Evolutionary conservation across 2,329 filamentous ascomycete species (phyloP).

Genomic region (Calonectria hawksworthii): DNA sequence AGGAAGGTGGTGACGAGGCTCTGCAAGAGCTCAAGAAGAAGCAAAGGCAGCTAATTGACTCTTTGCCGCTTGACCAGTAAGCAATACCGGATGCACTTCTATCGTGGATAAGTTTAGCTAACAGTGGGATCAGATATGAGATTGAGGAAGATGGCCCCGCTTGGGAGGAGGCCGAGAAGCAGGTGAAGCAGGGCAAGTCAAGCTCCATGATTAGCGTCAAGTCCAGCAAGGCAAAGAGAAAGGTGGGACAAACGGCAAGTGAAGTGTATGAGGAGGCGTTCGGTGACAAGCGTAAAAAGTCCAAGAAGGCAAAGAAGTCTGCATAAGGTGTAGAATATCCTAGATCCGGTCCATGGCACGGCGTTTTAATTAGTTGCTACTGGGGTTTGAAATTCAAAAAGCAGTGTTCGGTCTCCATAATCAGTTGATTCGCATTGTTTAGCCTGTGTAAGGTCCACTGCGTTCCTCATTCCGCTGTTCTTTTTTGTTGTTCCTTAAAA

Average conservation of each 20-base stretch:
- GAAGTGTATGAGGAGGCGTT: slow-evolving; percentile 75
- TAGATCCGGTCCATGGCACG: slow-evolving; percentile 40
- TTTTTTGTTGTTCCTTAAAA: background rate
- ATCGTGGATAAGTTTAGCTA: background rate
- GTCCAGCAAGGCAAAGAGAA: slow-evolving; percentile 81
- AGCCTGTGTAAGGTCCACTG: background rate
- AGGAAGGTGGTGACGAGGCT: slow-evolving; percentile 85
- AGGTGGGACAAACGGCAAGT: slow-evolving; percentile 71
- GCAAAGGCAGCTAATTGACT: slow-evolving; percentile 90
- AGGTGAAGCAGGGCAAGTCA: slow-evolving; percentile 74
- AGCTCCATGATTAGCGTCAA: slow-evolving; percentile 85
- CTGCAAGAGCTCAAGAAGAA: slow-evolving; percentile 80
- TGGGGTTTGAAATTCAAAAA: slow-evolving; percentile 7
- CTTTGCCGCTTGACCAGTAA: slow-evolving; percentile 83
- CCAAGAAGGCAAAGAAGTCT: slow-evolving; percentile 58
- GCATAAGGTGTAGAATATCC: slow-evolving; percentile 41
- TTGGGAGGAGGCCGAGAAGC: slow-evolving; percentile 81
- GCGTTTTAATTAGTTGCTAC: slow-evolving; percentile 39
- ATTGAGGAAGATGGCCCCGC: slow-evolving; percentile 73
- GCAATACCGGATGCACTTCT: slow-evolving; percentile 17
- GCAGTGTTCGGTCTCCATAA: slow-evolving; percentile 7
- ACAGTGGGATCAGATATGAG: slow-evolving; percentile 66
- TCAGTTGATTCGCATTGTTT: background rate
- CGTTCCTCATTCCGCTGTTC: background rate
- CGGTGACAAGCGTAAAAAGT: slow-evolving; percentile 70